Conservation (phyloP, 2,329 filamentous ascomycete species). For the Penicillium sp. region DNA sequence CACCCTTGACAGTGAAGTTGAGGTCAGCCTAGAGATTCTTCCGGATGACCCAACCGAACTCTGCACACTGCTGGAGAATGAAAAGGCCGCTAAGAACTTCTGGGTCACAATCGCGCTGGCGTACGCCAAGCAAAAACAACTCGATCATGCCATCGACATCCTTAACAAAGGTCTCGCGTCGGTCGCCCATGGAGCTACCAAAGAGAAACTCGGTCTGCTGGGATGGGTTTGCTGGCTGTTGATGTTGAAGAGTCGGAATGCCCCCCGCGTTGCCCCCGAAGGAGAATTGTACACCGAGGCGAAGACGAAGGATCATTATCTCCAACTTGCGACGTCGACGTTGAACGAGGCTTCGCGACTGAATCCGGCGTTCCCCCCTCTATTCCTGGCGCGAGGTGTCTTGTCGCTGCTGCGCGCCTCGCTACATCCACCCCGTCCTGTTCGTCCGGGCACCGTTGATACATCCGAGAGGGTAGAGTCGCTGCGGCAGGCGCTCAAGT, state of each 20-base stretch:
- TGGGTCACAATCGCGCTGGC: conserved; percentile 96
- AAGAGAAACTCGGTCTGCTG: conserved; percentile 77
- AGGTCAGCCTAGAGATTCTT: conserved; percentile 84
- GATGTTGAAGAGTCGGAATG: conserved; percentile 77
- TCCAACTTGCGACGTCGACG: conserved; percentile 79
- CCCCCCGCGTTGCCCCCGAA: conserved; percentile 59
- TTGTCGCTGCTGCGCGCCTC: conserved; percentile 81
- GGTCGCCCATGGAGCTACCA: conserved; percentile 58
- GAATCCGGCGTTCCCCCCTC: conserved; percentile 81
- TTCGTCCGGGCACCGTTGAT: conserved; percentile 55
- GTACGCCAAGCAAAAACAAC: conserved; percentile 90
- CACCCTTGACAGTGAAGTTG: conserved; percentile 61
- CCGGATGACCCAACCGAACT: conserved; percentile 90
- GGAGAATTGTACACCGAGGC: conserved; percentile 58
- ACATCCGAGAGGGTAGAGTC: conserved; percentile 65
- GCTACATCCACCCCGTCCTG: conserved; percentile 62
- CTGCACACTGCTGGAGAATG: conserved; percentile 88
- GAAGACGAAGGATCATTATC: conserved; percentile 86
- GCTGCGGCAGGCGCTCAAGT: conserved; percentile 75
- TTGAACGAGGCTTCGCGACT: conserved; percentile 93
- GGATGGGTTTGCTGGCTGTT: conserved; percentile 85
- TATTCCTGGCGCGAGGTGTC: conserved; percentile 84
- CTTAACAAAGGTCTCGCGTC: conserved; percentile 65
- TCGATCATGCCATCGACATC: conserved; percentile 69
- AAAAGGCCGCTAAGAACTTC: conserved; percentile 78